Conservation (phyloP, 805 yeast species). For the Saturnispora sekii region DNA sequence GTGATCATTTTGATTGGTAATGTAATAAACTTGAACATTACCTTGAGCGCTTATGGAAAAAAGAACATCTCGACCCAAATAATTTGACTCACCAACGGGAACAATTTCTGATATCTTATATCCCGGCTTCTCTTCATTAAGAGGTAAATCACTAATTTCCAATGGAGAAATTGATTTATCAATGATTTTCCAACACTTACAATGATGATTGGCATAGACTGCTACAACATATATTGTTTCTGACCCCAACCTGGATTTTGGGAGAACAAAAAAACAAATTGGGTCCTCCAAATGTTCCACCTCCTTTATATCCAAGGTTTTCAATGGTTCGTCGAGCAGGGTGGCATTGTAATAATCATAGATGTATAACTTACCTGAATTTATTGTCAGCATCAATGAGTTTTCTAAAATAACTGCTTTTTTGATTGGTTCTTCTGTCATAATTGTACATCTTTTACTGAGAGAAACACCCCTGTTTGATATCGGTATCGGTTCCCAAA, state of each 20-base stretch:
- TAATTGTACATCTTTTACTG: slow-evolving; percentile 27
- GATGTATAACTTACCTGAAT: slow-evolving; percentile 38
- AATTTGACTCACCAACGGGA: slow-evolving; percentile 44
- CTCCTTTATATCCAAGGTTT: background rate
- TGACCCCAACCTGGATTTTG: slow-evolving; percentile 20
- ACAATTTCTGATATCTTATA: slow-evolving; percentile 42
- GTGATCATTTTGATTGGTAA: slow-evolving; percentile 19
- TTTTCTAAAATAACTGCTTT: slow-evolving; percentile 40
- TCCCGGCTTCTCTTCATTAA: slow-evolving; percentile 21
- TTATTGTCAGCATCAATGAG: slow-evolving; percentile 38
- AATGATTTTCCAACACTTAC: slow-evolving; percentile 34
- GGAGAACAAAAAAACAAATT: slow-evolving; percentile 27
- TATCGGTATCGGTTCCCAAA: slow-evolving; percentile 44
- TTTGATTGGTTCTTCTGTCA: slow-evolving; percentile 38
- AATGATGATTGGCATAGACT: slow-evolving; percentile 31
- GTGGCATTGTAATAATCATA: slow-evolving; percentile 46
- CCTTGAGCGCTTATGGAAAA: slow-evolving; percentile 51
- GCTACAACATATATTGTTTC: slow-evolving; percentile 38
- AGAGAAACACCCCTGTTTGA: slow-evolving; percentile 22
- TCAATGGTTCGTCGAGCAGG: background rate
- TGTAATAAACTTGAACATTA: slow-evolving; percentile 36
- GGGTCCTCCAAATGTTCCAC: slow-evolving; percentile 12
- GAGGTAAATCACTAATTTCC: slow-evolving; percentile 28
- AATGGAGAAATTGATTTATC: slow-evolving; percentile 18
- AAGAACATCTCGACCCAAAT: slow-evolving; percentile 35